Evolutionary conservation across 139 green algal species (phyloP).

Genomic region (Auxenochlorella pyrenoidosa): DNA sequence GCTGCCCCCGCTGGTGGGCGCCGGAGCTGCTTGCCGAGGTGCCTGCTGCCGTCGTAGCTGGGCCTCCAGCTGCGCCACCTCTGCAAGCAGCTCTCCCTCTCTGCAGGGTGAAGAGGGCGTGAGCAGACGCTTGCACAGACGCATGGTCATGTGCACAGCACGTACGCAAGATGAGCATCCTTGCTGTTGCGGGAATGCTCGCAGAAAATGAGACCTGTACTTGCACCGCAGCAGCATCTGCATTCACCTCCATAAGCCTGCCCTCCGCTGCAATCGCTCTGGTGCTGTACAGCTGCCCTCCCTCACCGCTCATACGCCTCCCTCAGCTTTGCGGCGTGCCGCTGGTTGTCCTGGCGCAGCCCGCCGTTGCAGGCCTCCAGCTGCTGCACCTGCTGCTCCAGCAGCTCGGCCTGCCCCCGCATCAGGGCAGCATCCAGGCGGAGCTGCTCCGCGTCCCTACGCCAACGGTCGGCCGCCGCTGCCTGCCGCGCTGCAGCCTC

Average conservation of each 20-base stretch:
- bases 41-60: background rate
- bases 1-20: background rate
- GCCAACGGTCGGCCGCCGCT: background rate
- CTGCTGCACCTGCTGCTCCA: slow-evolving; percentile 25
- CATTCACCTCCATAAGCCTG: too few species aligned
- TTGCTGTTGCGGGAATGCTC: background rate
- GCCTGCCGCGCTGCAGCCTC: background rate
- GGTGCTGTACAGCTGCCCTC: background rate
- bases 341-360: slow-evolving; percentile 19
- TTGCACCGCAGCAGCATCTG: too few species aligned
- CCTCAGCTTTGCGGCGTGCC: background rate
- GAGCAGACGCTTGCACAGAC: background rate
- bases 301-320: slow-evolving; percentile 25
- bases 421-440: background rate
- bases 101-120: background rate
- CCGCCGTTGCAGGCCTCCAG: slow-evolving; percentile 15
- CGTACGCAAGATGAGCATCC: background rate
- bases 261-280: too few species aligned
- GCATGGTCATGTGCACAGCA: too few species aligned
- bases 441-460: background rate
- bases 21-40: background rate
- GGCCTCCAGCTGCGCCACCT: background rate
- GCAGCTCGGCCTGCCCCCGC: background rate
- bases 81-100: slow-evolving; percentile 19
- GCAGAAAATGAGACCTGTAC: too few species aligned